phyloP scores from a whole-genome alignment of 768 basidiomycete genomes.

The Leucosporidium scottii region DNA sequence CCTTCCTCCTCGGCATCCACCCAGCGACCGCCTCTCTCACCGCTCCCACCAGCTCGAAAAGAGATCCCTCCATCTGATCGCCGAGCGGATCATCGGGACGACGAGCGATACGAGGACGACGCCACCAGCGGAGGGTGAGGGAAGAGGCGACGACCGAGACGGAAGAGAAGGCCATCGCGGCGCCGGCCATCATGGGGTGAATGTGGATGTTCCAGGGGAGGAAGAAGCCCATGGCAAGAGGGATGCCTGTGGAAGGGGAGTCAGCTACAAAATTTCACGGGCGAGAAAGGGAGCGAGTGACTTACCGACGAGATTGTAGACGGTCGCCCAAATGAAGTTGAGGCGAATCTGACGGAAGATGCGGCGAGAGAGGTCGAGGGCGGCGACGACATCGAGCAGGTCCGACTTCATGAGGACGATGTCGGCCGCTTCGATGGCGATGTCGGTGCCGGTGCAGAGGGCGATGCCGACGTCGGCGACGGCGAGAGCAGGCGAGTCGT shows the following conservation, averaged over 20 bases:
- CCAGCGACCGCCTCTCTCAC: not conserved
- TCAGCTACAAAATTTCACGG: not conserved
- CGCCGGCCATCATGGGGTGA: conserved; percentile 98
- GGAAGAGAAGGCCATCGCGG: conserved; percentile 95
- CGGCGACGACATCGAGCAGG: conserved; percentile 92
- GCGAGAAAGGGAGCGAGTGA: not conserved
- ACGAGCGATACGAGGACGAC: conserved; percentile 32
- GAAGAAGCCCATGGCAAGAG: conserved; percentile 94
- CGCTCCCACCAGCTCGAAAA: conserved; percentile 20
- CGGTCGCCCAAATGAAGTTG: conserved; percentile 92
- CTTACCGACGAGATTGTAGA: conserved; percentile 43
- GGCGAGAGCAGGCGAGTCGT: conserved; percentile 94
- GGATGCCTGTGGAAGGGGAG: conserved; percentile 50
- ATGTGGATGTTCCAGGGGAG: conserved; percentile 85
- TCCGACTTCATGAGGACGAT: conserved; percentile 97
- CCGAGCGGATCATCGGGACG: conserved; percentile 21
- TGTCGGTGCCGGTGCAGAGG: conserved; percentile 88
- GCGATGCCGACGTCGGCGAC: conserved; percentile 95
- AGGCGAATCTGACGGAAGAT: conserved; percentile 87
- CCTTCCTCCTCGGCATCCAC: not conserved
- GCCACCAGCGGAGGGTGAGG: conserved; percentile 78
- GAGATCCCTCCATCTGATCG: conserved; percentile 13
- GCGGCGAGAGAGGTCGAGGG: conserved; percentile 75
- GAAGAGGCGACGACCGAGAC: conserved; percentile 92
- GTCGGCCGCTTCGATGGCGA: conserved; percentile 96